A percentile compares a stretch with the other conserved stretches of the same genome.
Evolutionary conservation across 164 flowering plant genomes (phyloP).

Genomic region (Saururus chinensis): DNA sequence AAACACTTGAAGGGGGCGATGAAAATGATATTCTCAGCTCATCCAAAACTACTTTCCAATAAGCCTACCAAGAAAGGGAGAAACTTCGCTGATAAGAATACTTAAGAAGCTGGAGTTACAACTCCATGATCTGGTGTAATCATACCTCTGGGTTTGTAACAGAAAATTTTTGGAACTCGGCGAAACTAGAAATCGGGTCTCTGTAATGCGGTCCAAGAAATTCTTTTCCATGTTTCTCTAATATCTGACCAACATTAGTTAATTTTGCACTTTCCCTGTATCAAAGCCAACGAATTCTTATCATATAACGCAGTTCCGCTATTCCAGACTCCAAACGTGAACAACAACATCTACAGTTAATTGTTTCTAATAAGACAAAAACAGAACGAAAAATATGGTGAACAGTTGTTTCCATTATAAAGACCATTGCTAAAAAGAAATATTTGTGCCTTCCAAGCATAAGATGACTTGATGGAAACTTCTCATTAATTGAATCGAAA

Average conservation of each 20-base stretch:
- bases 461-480: too few relatives aligned
- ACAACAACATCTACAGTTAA: background rate
- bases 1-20: constrained; percentile 58
- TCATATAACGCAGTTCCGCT: background rate
- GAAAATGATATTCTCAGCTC: constrained; percentile 62
- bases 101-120: background rate
- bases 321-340: background rate
- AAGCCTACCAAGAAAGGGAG: constrained; percentile 34
- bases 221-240: constrained; percentile 59
- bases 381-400: background rate
- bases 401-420: too few relatives aligned
- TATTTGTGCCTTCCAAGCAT: too few relatives aligned
- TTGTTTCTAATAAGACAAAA: background rate
- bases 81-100: constrained; percentile 1
- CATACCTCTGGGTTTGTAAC: constrained; percentile 74
- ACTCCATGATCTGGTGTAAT: background rate
- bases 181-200: constrained; percentile 79
- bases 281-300: background rate
- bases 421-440: too few relatives aligned
- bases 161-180: constrained; percentile 77
- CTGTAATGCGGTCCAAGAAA: constrained; percentile 52
- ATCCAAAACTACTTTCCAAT: constrained; percentile 63
- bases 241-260: constrained; percentile 63
- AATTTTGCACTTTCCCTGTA: constrained; percentile 40
- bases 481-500: too few relatives aligned